Base-by-base conservation (phyloP, 768 basidiomycete species). In the Paxillus ammoniavirescens region DNA sequence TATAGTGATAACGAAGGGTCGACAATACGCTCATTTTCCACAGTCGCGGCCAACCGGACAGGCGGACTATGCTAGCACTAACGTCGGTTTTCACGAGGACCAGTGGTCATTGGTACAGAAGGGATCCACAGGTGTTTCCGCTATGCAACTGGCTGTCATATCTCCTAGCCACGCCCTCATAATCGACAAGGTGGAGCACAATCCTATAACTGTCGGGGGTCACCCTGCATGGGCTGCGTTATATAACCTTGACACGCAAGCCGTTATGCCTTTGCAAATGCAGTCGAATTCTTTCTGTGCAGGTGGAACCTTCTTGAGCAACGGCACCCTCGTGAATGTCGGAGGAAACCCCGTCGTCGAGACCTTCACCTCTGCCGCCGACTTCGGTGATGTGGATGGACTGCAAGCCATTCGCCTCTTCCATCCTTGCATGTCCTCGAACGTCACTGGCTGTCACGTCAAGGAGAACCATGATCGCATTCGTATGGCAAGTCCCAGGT, bases 241-340 rank as follows among this genome's bases (percentile, higher is more conserved):
- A 17, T 91, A 86, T 67, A 82, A 90, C 65, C 72, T 93, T 42
- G 63, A 79, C 28, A 84, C 83, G 10, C 80, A 88, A 61, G 75
- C 75, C 5, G 72, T 87, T 57, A 81, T 69, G 41, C 83, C 87
- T 53, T 74, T 93, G 28, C 62, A 73, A 37, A 77, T 91, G 68
- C 73, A 81, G 60, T 90, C 90, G 5, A 91, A 93, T 64, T 91
- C 91, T 21, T 93, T 93, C 72, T 93, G 91, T 64, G 91, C 91
- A 8, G 87, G 91, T 31, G 91, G 91, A 10, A 77, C 83, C 4
- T 91, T 91, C 65, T 71, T 92, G 7, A 67, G 83, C 21, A 90
- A 93, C 54, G 91, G 91, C 4, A 87, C 88, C 1, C 65, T 92
- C 33, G 72, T 92, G 65, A 89, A 82, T 60, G 87, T 90, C 12